Evolutionary conservation across 805 yeast genomes (phyloP), one percentile per base, ranked within the genome.

Genomic region (Clavispora phyllophila): DNA sequence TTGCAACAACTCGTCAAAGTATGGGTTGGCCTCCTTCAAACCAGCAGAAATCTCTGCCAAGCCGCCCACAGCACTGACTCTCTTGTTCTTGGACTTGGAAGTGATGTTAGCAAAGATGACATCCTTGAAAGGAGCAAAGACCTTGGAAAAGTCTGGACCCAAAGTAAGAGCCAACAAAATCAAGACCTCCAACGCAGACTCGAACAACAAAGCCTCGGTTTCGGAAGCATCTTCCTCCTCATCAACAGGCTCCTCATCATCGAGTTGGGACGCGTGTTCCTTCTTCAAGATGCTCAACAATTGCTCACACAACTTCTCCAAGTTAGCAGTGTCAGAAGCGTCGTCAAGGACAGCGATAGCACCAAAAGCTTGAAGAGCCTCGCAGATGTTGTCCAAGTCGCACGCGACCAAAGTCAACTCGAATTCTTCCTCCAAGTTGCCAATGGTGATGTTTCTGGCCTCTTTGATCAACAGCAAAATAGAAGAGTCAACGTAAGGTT

Each of bases 31-130:
- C 29, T 69, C 68, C 58, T 82, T 81, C 73, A 93, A 69, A 44
- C 90, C 90, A 43, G 77, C 76, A 40, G 86, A 78, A 48, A 93
- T 82, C 64, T 91, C 99, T 37, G 98, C 96, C 49, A 88, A 72
- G 33, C 93, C 86, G 49, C 98, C 98, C 49, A 87, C 79, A 36
- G 95, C 83, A 42, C 85, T 75, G 25, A 86, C 84, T 62, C 97
- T 81, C 73, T 86, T 90, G 62, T 76, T 78, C 55, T 65, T 67
- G 40, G 84, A 78, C 63, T 81, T 80, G 45, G 83, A 77, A 49
- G 72, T 72, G 54, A 77, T 77, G 59, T 79, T 78, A 42, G 73
- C 58, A 45, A 77, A 63, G 41, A 90, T 71, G 42, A 76, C 70
- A 49, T 79, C 82, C 65, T 83, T 82, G 76, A 84, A 86, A 24